A percentile compares a stretch with the other conserved stretches of the same genome.
Evolutionary conservation across 352 stramenopile species (phyloP).

Genomic region (Phytophthora pistaciae): DNA sequence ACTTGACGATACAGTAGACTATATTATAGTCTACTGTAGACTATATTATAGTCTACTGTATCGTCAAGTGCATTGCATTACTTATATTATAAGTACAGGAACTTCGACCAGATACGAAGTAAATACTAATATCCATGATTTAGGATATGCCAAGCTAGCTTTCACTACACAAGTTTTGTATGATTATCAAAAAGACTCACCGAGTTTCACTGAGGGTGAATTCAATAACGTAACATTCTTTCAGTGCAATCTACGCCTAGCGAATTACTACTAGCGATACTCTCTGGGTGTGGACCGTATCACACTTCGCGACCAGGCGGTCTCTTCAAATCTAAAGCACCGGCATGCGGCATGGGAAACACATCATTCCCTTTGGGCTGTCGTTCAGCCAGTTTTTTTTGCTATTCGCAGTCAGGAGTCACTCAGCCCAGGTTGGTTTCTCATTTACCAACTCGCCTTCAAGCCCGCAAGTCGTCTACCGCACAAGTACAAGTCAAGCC

Average conservation of each 20-base stretch:
- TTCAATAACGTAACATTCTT: neutral
- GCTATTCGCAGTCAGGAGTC: neutral
- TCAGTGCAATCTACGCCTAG: neutral
- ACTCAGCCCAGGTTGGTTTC: neutral
- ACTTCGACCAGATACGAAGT: neutral
- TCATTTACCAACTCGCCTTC: neutral
- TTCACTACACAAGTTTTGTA: neutral
- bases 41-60: too few relatives aligned
- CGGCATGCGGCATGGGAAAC: neutral
- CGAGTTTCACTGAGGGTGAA: neutral
- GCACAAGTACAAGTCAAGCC: neutral
- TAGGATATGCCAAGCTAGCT: neutral
- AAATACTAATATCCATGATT: neutral
- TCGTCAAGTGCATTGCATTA: too few relatives aligned
- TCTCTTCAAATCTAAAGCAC: conserved; percentile 1
- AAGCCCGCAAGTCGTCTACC: neutral
- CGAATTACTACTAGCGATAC: neutral
- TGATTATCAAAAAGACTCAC: neutral
- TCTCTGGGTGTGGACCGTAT: neutral
- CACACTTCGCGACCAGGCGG: neutral
- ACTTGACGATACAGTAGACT: too few relatives aligned
- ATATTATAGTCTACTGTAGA: too few relatives aligned
- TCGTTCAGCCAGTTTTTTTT: neutral
- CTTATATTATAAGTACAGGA: too few relatives aligned
- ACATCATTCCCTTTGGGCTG: neutral